phyloP scores from a whole-genome alignment of 257 asterid genomes.

The Henckelia pumila region DNA sequence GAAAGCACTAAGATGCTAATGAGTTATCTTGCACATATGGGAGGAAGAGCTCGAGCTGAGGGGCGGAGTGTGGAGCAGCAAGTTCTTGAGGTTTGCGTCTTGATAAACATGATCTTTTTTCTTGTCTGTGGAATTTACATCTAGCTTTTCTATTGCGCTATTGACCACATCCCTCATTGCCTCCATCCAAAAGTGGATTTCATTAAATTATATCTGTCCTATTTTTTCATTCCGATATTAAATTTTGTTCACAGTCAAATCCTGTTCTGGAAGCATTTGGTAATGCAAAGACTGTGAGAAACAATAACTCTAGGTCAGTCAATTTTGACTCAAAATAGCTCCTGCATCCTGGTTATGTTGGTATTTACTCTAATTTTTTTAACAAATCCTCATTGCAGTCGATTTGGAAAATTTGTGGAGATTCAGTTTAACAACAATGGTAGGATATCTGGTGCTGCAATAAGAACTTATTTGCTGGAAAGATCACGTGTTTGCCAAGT shows the following conservation, averaged over 20 bases:
- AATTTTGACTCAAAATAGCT: slow-evolving; percentile 18
- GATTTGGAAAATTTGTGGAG: slow-evolving; percentile 95
- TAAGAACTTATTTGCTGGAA: slow-evolving; percentile 88
- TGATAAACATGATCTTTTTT: slow-evolving; percentile 9
- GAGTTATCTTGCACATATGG: slow-evolving; percentile 90
- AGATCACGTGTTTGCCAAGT: slow-evolving; percentile 92
- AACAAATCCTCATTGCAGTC: slow-evolving; percentile 44
- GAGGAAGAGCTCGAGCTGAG: slow-evolving; percentile 62
- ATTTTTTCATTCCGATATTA: slow-evolving; percentile 12
- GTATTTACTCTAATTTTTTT: slow-evolving; percentile 10
- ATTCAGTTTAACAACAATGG: slow-evolving; percentile 69
- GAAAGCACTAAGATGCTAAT: slow-evolving; percentile 87
- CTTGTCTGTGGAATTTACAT: neutral
- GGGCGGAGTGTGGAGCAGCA: slow-evolving; percentile 79
- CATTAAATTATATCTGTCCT: slow-evolving; percentile 3
- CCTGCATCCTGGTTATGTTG: slow-evolving; percentile 16
- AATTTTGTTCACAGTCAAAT: slow-evolving; percentile 63
- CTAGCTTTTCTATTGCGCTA: neutral
- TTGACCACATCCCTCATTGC: neutral
- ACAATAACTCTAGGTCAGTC: slow-evolving; percentile 81
- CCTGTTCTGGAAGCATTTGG: slow-evolving; percentile 96
- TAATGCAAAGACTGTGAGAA: slow-evolving; percentile 88
- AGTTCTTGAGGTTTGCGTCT: slow-evolving; percentile 79
- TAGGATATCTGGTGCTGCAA: slow-evolving; percentile 91
- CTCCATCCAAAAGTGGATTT: slow-evolving; percentile 2